phyloP scores from a whole-genome alignment of 2,329 filamentous ascomycete species.

The Apiospora saccharicola region DNA sequence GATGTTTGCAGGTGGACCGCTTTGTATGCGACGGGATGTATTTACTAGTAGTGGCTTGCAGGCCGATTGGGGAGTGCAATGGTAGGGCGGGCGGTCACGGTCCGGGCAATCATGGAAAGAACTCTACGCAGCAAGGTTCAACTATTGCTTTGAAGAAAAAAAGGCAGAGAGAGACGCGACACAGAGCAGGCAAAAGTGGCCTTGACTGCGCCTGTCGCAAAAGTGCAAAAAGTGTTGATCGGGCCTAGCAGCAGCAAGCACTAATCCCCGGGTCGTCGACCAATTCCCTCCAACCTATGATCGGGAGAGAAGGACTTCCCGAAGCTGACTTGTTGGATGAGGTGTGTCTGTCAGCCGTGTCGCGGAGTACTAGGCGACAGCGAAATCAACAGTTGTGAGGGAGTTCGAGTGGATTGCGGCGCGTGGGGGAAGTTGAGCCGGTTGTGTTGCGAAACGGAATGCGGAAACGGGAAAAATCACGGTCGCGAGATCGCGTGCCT shows the following conservation, averaged over 20 bases:
- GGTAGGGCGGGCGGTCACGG: conserved; percentile 21
- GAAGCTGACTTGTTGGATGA: not conserved
- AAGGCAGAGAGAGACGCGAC: conserved; percentile 1
- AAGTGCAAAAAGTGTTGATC: not conserved
- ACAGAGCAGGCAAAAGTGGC: not conserved
- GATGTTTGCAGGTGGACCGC: conserved; percentile 19
- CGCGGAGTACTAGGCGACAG: not conserved
- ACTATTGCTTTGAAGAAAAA: conserved; percentile 24
- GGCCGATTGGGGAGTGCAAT: conserved; percentile 17
- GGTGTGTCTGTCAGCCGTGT: not conserved
- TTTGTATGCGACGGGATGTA: conserved; percentile 23
- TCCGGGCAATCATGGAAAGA: conserved; percentile 27
- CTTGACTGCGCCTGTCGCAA: not conserved
- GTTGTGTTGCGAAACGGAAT: not conserved
- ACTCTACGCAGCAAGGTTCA: conserved; percentile 27
- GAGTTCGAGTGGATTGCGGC: conserved; percentile 10
- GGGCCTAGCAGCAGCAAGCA: not conserved
- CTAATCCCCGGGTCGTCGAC: conserved; percentile 1
- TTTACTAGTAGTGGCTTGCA: conserved; percentile 21
- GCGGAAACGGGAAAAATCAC: conserved; percentile 9
- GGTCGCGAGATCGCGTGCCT: conserved; percentile 19
- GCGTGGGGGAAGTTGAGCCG: not conserved
- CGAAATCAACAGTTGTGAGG: not conserved
- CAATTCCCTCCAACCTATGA: conserved; percentile 19
- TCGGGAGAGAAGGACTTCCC: not conserved